phyloP scores from a whole-genome alignment of 495 filamentous ascomycete species.

The Tuber microsphaerosporum region DNA sequence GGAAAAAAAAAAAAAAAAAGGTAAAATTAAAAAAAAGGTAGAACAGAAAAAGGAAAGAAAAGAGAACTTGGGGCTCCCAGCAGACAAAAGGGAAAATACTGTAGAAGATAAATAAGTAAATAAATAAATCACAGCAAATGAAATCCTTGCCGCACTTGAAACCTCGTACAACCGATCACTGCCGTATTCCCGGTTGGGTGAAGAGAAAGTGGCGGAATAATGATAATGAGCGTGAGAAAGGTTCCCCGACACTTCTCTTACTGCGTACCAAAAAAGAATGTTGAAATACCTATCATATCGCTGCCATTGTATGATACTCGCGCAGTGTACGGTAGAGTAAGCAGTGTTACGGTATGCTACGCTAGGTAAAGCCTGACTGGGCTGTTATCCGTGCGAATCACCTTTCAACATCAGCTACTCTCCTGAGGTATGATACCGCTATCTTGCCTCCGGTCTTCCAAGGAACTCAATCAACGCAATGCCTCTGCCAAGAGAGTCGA shows the following conservation, averaged over 20 bases:
- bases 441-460: background rate
- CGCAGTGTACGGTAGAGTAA: background rate
- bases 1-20: background rate
- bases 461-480: background rate
- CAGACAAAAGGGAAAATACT: slow-evolving; percentile 19
- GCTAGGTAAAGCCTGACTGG: background rate
- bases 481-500: background rate
- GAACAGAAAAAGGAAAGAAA: slow-evolving; percentile 13
- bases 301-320: background rate
- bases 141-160: slow-evolving; percentile 36
- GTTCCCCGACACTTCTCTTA: background rate
- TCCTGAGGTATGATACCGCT: background rate
- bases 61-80: slow-evolving; percentile 13
- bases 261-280: background rate
- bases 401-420: background rate
- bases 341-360: background rate
- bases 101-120: slow-evolving; percentile 5
- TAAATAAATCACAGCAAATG: slow-evolving; percentile 25
- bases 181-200: slow-evolving; percentile 27
- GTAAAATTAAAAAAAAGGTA: slow-evolving; percentile 4
- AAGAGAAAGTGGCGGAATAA: slow-evolving; percentile 26
- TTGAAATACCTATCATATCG: background rate
- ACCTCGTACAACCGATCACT: slow-evolving; percentile 39
- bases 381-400: background rate
- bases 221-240: background rate